Percentiles rank a stretch among this genome's conserved stretches.
Evolutionary conservation across 2,329 filamentous ascomycete species (phyloP).

Genomic region (Aspergillus ochraceus): DNA sequence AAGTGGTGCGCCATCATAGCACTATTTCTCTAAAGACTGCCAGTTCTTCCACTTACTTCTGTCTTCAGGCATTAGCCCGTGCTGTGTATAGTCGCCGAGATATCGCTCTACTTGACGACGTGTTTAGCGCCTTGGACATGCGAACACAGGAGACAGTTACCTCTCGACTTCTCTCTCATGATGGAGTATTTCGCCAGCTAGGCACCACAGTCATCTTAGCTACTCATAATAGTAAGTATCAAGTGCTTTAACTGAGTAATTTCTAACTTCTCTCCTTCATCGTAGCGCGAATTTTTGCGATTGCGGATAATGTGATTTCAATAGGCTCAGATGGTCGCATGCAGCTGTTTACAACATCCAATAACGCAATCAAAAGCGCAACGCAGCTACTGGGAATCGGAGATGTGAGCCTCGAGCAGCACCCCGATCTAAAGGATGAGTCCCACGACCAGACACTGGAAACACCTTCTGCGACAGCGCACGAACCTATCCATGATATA

Average conservation of each 20-base stretch:
- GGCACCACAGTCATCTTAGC: conserved; percentile 2
- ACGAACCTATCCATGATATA: neutral
- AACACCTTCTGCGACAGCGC: neutral
- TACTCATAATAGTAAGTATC: conserved; percentile 3
- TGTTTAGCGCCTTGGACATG: conserved; percentile 33
- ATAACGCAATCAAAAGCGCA: too few species aligned
- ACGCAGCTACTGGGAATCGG: too few species aligned
- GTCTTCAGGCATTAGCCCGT: conserved; percentile 11
- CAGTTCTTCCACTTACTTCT: conserved; percentile 14
- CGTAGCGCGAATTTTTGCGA: too few species aligned
- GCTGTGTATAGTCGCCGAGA: conserved; percentile 16
- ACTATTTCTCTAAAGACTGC: too few species aligned
- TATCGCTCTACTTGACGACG: conserved; percentile 18
- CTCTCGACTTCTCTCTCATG: neutral
- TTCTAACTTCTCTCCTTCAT: neutral
- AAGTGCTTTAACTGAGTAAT: neutral
- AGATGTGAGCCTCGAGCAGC: too few species aligned
- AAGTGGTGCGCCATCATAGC: conserved; percentile 15
- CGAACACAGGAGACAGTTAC: neutral
- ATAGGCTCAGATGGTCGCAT: neutral
- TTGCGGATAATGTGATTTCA: neutral
- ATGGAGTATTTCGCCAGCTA: conserved; percentile 7
- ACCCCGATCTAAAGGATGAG: neutral
- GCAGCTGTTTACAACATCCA: too few species aligned
- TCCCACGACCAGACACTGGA: neutral